These are phyloP conservation scores for Hygrocybe coccinea DNA, from an alignment of 768 basidiomycete genomes.

Conservation along the genomic window DNA sequence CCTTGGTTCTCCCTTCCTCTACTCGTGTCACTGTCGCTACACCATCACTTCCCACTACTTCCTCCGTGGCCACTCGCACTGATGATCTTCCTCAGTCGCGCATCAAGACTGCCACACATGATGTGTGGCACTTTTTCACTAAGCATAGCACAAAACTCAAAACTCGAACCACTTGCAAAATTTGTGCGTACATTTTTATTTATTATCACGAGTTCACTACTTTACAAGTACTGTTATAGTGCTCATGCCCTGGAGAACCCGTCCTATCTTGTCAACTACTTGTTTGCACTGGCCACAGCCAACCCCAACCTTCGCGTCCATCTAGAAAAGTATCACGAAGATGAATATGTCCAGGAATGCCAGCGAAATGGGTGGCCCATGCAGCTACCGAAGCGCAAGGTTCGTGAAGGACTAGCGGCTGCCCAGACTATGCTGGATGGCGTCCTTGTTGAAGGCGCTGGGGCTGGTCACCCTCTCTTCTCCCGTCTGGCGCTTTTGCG, in stretches of 20 bases:
- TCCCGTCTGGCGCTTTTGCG: neutral
- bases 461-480: neutral
- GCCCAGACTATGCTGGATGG: constrained; percentile 2
- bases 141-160: neutral
- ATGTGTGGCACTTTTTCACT: constrained; percentile 2
- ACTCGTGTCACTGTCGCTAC: neutral
- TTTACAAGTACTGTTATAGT: neutral
- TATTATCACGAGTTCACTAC: neutral
- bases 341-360: neutral
- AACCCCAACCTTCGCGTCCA: constrained; percentile 3
- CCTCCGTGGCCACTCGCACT: too few relatives aligned
- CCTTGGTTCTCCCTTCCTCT: too few relatives aligned
- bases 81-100: neutral
- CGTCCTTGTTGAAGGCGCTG: neutral
- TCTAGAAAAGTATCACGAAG: constrained; percentile 5
- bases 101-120: neutral
- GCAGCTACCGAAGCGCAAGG: constrained; percentile 3
- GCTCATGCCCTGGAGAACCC: neutral
- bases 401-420: neutral
- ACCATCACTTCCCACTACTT: too few relatives aligned
- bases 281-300: neutral
- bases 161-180: neutral
- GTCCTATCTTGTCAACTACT: neutral
- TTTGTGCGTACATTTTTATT: neutral
- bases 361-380: neutral